Percentiles rank a stretch among this genome's conserved stretches.
Conservation (phyloP, 2,329 filamentous ascomycete species). For the Alternaria sp. region DNA sequence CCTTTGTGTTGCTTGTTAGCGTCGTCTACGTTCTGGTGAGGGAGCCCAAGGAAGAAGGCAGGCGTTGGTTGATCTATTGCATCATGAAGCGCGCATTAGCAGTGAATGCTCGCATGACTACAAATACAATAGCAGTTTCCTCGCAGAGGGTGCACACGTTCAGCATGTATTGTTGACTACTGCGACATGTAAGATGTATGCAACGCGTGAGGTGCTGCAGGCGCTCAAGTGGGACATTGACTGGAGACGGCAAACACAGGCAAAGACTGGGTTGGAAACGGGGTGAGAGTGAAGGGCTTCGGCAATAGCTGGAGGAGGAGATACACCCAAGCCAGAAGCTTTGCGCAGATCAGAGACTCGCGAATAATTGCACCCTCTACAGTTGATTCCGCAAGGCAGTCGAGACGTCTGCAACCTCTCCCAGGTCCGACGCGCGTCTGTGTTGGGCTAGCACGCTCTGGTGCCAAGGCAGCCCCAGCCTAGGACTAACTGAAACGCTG, state of each 20-base stretch:
- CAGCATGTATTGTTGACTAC: background rate
- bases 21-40: slow-evolving; percentile 17
- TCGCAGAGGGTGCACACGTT: background rate
- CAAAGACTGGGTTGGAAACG: background rate
- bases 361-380: background rate
- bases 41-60: slow-evolving; percentile 13
- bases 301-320: background rate
- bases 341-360: background rate
- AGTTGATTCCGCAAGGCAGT: background rate
- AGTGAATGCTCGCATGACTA: slow-evolving; percentile 35
- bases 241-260: background rate
- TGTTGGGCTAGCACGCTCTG: slow-evolving; percentile 7
- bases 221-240: background rate
- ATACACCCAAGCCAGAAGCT: background rate
- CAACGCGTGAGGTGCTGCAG: slow-evolving; percentile 1
- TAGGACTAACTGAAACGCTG: slow-evolving; percentile 32
- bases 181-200: background rate
- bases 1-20: slow-evolving; percentile 9
- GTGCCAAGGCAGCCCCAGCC: slow-evolving; percentile 18
- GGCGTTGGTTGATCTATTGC: slow-evolving; percentile 40
- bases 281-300: background rate
- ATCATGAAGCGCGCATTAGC: slow-evolving; percentile 34
- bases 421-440: slow-evolving; percentile 14
- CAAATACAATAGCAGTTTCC: slow-evolving; percentile 13
- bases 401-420: background rate